phyloP scores from a whole-genome alignment of 306 rosid species.

The Cucurbita maxima region DNA sequence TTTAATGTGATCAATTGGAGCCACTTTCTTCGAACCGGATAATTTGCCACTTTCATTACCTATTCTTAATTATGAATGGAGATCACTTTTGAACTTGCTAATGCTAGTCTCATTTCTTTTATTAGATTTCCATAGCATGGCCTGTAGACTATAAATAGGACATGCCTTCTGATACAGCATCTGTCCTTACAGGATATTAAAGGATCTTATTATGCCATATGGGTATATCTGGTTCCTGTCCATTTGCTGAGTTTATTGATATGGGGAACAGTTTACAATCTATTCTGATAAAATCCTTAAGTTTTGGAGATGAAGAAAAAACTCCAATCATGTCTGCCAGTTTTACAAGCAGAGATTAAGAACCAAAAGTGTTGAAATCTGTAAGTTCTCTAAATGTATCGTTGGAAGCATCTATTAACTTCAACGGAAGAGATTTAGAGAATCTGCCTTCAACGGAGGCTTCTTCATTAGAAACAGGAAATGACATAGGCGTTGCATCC shows the following conservation, averaged over 20 bases:
- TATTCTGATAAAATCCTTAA: constrained; percentile 47
- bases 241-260: constrained; percentile 43
- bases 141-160: background rate
- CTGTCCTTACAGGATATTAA: constrained; percentile 23
- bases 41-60: background rate
- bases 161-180: background rate
- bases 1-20: background rate
- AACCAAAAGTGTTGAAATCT: constrained; percentile 46
- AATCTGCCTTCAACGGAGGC: constrained; percentile 19
- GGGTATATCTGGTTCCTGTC: constrained; percentile 75
- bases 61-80: background rate
- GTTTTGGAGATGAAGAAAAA: constrained; percentile 43
- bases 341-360: constrained; percentile 48
- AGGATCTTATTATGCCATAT: constrained; percentile 22
- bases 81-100: background rate
- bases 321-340: constrained; percentile 57
- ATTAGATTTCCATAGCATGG: background rate
- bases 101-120: background rate
- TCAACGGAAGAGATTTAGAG: constrained; percentile 39
- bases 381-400: constrained; percentile 57
- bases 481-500: constrained; percentile 4
- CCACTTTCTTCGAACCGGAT: background rate
- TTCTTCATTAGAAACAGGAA: constrained; percentile 21
- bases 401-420: constrained; percentile 63
- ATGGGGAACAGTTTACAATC: constrained; percentile 50